These are phyloP conservation scores for Penicillium goetzii DNA, from an alignment of 495 filamentous ascomycete genomes.

Conservation along the genomic window DNA sequence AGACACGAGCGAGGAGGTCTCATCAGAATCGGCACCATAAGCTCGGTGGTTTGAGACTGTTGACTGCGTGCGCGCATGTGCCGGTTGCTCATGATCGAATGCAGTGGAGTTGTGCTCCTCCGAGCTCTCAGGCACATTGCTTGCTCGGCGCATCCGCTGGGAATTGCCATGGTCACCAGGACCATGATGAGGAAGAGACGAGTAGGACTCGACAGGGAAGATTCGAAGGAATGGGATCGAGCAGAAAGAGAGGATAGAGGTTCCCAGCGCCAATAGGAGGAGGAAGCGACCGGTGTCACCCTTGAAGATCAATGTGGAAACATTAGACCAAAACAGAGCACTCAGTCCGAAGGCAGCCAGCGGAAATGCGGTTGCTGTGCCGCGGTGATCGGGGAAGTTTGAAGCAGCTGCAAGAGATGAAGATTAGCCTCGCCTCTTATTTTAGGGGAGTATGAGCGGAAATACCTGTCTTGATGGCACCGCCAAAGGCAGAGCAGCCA, in stretches of 20 bases:
- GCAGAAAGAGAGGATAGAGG: constrained; percentile 69
- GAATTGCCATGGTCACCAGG: constrained; percentile 53
- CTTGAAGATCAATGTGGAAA: constrained; percentile 79
- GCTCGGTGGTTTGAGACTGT: constrained; percentile 42
- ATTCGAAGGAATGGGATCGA: constrained; percentile 84
- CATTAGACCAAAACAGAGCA: constrained; percentile 89
- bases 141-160: constrained; percentile 63
- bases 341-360: constrained; percentile 91
- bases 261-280: constrained; percentile 78
- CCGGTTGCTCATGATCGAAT: constrained; percentile 35
- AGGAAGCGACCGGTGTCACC: constrained; percentile 81
- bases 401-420: constrained; percentile 62
- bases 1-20: constrained; percentile 84
- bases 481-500: constrained; percentile 83
- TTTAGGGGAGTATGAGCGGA: not conserved
- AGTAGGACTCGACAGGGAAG: constrained; percentile 63
- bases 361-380: constrained; percentile 92
- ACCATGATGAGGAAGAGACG: constrained; percentile 57
- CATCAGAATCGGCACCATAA: constrained; percentile 56
- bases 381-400: constrained; percentile 90
- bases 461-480: constrained; percentile 75
- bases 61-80: constrained; percentile 42
- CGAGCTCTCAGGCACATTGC: constrained; percentile 46
- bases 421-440: not conserved
- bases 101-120: constrained; percentile 58